Evolutionary conservation across 306 rosid genomes (phyloP).

Genomic region (Dryas drummondii): DNA sequence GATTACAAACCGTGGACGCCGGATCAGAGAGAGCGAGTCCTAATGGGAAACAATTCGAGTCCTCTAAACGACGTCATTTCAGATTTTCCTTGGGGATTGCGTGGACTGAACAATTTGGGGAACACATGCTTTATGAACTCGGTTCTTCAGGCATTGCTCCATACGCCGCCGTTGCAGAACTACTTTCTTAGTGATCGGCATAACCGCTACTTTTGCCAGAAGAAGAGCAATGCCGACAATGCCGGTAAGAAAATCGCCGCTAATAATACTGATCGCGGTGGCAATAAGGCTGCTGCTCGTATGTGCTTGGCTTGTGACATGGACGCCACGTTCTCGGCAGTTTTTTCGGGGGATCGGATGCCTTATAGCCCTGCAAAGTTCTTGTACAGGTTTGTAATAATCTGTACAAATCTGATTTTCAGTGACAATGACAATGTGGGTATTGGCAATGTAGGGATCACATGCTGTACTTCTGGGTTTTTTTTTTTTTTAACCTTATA

Average conservation of each 20-base stretch:
- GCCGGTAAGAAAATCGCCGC: constrained; percentile 30
- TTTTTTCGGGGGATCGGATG: constrained; percentile 71
- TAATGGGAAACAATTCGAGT: constrained; percentile 52
- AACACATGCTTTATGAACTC: constrained; percentile 96
- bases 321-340: constrained; percentile 78
- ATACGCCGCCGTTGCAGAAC: constrained; percentile 87
- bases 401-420: not conserved
- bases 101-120: constrained; percentile 87
- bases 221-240: constrained; percentile 34
- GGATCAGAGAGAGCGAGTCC: constrained; percentile 55
- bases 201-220: constrained; percentile 78
- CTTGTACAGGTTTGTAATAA: constrained; percentile 61
- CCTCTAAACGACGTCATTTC: constrained; percentile 35
- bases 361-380: constrained; percentile 96
- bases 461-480: too few relatives aligned
- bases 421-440: not conserved
- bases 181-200: constrained; percentile 86
- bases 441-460: too few relatives aligned
- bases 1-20: constrained; percentile 79
- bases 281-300: constrained; percentile 34
- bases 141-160: constrained; percentile 87
- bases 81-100: constrained; percentile 71
- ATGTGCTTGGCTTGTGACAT: constrained; percentile 83
- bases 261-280: constrained; percentile 31
- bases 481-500: too few relatives aligned